Percentiles rank a stretch among this genome's conserved stretches.
These are phyloP conservation scores for Suillus weaverae DNA, from an alignment of 768 basidiomycete species.

Conservation along the genomic window DNA sequence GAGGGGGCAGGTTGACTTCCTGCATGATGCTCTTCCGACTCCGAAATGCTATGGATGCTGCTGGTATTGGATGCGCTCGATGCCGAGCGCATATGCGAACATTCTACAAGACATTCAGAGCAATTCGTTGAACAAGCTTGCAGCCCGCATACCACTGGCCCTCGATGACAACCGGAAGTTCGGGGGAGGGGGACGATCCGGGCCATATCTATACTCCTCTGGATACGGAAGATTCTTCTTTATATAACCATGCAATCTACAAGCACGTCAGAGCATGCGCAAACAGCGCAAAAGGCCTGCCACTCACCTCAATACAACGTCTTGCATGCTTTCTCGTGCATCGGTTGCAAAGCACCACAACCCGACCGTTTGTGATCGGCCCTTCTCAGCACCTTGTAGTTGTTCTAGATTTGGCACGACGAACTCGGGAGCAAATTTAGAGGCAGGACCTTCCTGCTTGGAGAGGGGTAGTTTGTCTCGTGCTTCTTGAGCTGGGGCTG, in stretches of 20 bases:
- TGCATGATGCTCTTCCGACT: slow-evolving; percentile 30
- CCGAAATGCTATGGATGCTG: slow-evolving; percentile 36
- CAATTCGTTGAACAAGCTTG: neutral
- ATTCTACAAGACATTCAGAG: slow-evolving; percentile 22
- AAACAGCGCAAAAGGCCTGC: too few relatives aligned
- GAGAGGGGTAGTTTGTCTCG: slow-evolving; percentile 27
- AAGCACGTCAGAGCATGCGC: slow-evolving; percentile 1
- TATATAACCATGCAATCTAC: slow-evolving; percentile 65
- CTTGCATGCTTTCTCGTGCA: slow-evolving; percentile 67
- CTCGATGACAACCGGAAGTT: slow-evolving; percentile 40
- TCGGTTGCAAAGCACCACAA: slow-evolving; percentile 76
- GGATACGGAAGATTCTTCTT: slow-evolving; percentile 70
- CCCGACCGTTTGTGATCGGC: slow-evolving; percentile 58
- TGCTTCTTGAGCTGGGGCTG: slow-evolving; percentile 44
- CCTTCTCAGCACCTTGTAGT: slow-evolving; percentile 51
- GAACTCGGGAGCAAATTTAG: slow-evolving; percentile 55
- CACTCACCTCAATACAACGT: slow-evolving; percentile 66
- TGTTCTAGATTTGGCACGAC: slow-evolving; percentile 43
- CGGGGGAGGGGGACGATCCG: slow-evolving; percentile 63
- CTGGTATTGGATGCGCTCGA: slow-evolving; percentile 36
- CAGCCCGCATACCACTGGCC: slow-evolving; percentile 24
- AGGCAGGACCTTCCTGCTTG: slow-evolving; percentile 30
- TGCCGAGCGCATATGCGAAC: slow-evolving; percentile 26
- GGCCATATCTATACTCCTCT: slow-evolving; percentile 68
- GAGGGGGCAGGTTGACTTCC: slow-evolving; percentile 12